Evolutionary conservation across 2,329 filamentous ascomycete genomes (phyloP).

Genomic region (Aspergillus pseudonomiae): DNA sequence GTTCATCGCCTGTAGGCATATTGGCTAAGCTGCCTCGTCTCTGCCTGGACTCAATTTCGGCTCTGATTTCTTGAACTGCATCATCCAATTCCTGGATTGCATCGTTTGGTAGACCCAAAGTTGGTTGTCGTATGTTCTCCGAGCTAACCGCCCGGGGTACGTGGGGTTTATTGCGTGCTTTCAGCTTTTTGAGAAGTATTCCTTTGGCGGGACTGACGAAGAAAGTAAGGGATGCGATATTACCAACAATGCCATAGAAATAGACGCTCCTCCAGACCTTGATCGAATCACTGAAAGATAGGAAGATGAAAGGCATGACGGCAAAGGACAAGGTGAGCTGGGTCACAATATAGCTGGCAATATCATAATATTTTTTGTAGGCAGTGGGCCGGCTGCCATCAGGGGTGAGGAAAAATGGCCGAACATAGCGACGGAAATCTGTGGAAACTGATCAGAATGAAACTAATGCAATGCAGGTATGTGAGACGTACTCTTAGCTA

Average conservation of each 20-base stretch:
- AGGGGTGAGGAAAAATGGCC: conserved; percentile 88
- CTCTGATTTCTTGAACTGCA: conserved; percentile 72
- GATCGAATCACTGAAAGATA: conserved; percentile 71
- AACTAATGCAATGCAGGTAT: neutral
- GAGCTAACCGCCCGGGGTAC: conserved; percentile 55
- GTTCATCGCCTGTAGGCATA: conserved; percentile 52
- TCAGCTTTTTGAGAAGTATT: conserved; percentile 59
- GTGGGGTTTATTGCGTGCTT: conserved; percentile 54
- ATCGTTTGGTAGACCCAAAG: conserved; percentile 79
- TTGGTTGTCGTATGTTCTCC: conserved; percentile 65
- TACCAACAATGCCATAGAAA: conserved; percentile 79
- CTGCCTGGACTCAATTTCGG: conserved; percentile 68
- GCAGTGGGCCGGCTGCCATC: conserved; percentile 69
- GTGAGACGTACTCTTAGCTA: conserved; percentile 78
- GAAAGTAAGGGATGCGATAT: conserved; percentile 67
- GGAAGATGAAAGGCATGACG: conserved; percentile 81
- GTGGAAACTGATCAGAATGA: conserved; percentile 22
- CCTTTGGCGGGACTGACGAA: conserved; percentile 79
- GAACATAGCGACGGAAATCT: conserved; percentile 88
- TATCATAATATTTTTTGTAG: conserved; percentile 84
- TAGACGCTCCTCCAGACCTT: conserved; percentile 82
- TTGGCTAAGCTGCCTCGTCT: conserved; percentile 49
- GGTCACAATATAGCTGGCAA: conserved; percentile 73
- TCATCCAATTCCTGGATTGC: conserved; percentile 75
- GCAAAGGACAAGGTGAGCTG: conserved; percentile 83